Base-by-base conservation (phyloP, 805 yeast genomes). In the Candida yuanshanica region DNA sequence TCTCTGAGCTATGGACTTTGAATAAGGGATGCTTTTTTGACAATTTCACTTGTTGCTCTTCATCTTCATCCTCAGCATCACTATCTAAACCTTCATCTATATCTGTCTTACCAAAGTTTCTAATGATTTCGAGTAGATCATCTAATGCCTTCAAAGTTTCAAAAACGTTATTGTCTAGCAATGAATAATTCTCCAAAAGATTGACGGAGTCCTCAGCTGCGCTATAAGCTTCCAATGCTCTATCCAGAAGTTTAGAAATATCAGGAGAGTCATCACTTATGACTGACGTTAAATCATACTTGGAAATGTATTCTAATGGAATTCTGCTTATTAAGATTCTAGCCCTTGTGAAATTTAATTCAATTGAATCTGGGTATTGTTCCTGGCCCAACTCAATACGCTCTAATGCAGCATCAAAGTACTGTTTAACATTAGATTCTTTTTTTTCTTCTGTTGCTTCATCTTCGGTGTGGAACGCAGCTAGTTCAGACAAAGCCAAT, bases 341-440 rank as follows among this genome's bases (percentile, higher is more conserved):
- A 27, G 82, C 66, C 43, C 72, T 71, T 5, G 83, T 74, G 42
- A 83, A 70, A 20, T 64, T 56, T 44, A 82, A 59, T 12, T 72
- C 66, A 8, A 64, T 50, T 7, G 77, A 68, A 1, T 72, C 66
- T 1, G 78, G 71, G 46, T 64, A 70, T 36, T 64, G 58, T 10
- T 68, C 74, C 33, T 77, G 61, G 0, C 95, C 95, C 12, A 66
- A 51, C 7, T 71, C 72, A 21, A 77, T 66, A 49, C 95, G 73
- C 45, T 87, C 96, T 18, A 83, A 45, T 5, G 95, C 83, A 31
- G 83, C 86, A 11, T 74, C 75, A 39, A 86, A 79, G 57, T 69
- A 85, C 36, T 77, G 83, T 10, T 62, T 58, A 8, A 82, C 70
- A 22, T 63, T 51, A n/a, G 62, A 59, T 18, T 38, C 26, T 16